Conservation (phyloP, 2,329 filamentous ascomycete genomes). For the Hymenoscyphus linearis region DNA sequence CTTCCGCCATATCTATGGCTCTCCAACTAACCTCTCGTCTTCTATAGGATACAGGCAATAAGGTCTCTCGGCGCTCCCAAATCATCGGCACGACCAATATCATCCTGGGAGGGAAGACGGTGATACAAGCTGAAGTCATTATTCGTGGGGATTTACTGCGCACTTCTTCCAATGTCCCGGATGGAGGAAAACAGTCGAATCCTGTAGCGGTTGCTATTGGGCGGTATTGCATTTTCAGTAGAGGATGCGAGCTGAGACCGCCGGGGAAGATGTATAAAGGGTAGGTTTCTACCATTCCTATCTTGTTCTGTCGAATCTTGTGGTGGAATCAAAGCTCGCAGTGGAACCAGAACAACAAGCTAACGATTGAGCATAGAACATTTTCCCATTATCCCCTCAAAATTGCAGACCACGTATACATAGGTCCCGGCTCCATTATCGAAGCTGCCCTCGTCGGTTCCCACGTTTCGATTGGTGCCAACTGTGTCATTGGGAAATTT, state of each 20-base stretch:
- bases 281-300: constrained; percentile 29
- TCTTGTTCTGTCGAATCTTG: constrained; percentile 7
- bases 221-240: constrained; percentile 82
- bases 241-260: constrained; percentile 72
- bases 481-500: constrained; percentile 76
- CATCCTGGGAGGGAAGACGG: constrained; percentile 91
- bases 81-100: constrained; percentile 97
- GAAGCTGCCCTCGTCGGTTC: constrained; percentile 79
- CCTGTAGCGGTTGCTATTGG: constrained; percentile 74
- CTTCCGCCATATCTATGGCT: background rate
- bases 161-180: constrained; percentile 41
- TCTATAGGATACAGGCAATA: constrained; percentile 88
- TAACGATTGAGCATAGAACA: constrained; percentile 33
- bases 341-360: background rate
- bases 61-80: constrained; percentile 86
- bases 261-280: constrained; percentile 80
- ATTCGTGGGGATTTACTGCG: constrained; percentile 83
- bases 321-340: background rate
- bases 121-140: constrained; percentile 92
- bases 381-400: constrained; percentile 85
- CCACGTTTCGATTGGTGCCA: constrained; percentile 78
- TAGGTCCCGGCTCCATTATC: constrained; percentile 69
- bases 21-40: background rate
- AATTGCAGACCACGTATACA: constrained; percentile 90
- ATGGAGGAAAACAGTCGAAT: constrained; percentile 18